phyloP scores from a whole-genome alignment of 2,329 filamentous ascomycete genomes.

The Pseudopyrenochaeta lycopersici region DNA sequence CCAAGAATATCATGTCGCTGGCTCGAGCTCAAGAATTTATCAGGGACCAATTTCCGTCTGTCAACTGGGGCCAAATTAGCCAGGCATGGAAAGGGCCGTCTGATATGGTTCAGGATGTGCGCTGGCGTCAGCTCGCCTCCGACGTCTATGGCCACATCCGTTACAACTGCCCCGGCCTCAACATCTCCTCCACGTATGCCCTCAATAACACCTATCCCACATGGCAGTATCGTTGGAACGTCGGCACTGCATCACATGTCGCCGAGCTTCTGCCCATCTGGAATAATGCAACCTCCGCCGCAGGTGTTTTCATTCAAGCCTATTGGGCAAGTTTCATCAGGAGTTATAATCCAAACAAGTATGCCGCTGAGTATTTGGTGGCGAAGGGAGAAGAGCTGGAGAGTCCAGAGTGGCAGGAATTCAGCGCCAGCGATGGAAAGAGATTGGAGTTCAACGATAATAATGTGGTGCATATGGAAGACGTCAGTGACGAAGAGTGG shows the following conservation, averaged over 20 bases:
- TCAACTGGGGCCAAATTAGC: constrained; percentile 42
- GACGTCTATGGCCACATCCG: constrained; percentile 59
- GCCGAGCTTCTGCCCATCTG: constrained; percentile 51
- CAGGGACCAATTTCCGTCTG: constrained; percentile 48
- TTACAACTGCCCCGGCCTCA: constrained; percentile 58
- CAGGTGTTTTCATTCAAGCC: constrained; percentile 42
- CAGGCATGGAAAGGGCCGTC: constrained; percentile 39
- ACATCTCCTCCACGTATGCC: constrained; percentile 49
- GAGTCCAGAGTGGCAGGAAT: constrained; percentile 40
- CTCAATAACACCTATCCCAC: constrained; percentile 37
- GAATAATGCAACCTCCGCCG: constrained; percentile 42
- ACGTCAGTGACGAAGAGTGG: constrained; percentile 30
- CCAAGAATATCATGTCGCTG: constrained; percentile 44
- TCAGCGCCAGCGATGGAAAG: constrained; percentile 23
- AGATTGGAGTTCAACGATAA: constrained; percentile 38
- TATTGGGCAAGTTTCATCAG: constrained; percentile 59
- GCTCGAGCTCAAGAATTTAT: constrained; percentile 49
- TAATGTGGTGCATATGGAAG: constrained; percentile 41
- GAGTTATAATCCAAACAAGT: constrained; percentile 51
- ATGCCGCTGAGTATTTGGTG: constrained; percentile 33
- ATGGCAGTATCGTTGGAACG: constrained; percentile 62
- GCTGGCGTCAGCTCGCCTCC: constrained; percentile 49
- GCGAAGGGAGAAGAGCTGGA: constrained; percentile 21
- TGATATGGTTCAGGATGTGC: constrained; percentile 28
- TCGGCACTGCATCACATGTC: constrained; percentile 51